Conservation (phyloP, 495 filamentous ascomycete genomes). For the Sphaerosporella brunnea region DNA sequence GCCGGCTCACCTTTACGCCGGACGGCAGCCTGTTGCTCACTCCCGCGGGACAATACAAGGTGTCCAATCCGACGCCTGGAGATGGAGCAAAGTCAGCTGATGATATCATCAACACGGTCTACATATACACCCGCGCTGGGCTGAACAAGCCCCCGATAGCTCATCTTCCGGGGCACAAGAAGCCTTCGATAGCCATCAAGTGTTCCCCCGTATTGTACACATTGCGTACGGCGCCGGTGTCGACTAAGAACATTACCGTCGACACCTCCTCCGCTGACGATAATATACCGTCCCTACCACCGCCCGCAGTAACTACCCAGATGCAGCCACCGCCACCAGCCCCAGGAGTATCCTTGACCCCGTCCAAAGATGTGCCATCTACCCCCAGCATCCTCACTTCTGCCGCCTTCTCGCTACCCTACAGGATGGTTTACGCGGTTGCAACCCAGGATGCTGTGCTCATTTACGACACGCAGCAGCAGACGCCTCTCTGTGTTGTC, state of each 20-base stretch:
- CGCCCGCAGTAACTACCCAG: slow-evolving; percentile 45
- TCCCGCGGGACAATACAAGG: slow-evolving; percentile 88
- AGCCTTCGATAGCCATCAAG: slow-evolving; percentile 87
- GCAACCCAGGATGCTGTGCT: slow-evolving; percentile 94
- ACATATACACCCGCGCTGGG: slow-evolving; percentile 90
- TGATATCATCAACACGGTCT: slow-evolving; percentile 91
- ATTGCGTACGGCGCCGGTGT: slow-evolving; percentile 45
- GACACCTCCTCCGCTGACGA: slow-evolving; percentile 83
- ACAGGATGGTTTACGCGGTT: slow-evolving; percentile 91
- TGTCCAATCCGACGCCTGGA: slow-evolving; percentile 44
- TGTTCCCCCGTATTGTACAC: slow-evolving; percentile 87
- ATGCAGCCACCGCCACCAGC: slow-evolving; percentile 67
- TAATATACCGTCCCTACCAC: slow-evolving; percentile 62
- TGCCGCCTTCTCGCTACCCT: slow-evolving; percentile 69
- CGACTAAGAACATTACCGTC: slow-evolving; percentile 76
- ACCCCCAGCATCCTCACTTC: slow-evolving; percentile 38
- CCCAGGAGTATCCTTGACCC: no score
- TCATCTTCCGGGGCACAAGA: slow-evolving; percentile 96
- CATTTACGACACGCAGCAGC: slow-evolving; percentile 93
- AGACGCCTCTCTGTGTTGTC: slow-evolving; percentile 76
- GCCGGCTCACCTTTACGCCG: slow-evolving; percentile 80
- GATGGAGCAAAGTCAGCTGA: slow-evolving; percentile 57
- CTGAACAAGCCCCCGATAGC: slow-evolving; percentile 95
- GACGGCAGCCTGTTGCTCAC: slow-evolving; percentile 92
- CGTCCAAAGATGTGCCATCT: slow-evolving; percentile 25